Base-by-base conservation (phyloP, 2,329 filamentous ascomycete genomes). In the Blastomyces gilchristii region DNA sequence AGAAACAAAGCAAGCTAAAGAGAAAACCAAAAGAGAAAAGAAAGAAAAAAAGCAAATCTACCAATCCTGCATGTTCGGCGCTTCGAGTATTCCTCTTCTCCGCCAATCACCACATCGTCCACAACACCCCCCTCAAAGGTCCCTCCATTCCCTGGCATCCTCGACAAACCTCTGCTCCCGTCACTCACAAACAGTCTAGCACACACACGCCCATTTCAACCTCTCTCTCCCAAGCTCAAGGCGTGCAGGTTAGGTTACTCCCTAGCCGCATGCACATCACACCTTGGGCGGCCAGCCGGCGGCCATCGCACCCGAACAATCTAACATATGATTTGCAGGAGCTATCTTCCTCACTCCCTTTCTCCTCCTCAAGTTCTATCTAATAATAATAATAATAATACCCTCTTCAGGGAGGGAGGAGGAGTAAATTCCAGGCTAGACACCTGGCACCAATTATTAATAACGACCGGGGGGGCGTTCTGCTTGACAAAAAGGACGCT, bases 1-100 rank as follows among this genome's bases (percentile, higher is more conserved):
- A n/a, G n/a, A n/a, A 25, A 3, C 22, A 31, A 52, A 28, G 14
- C 12, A 52, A 52, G 28, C 28, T 28, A 34, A 34, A 34, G 4
- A 3, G 6, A 34, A 34, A 34, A 6, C 31, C 31, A 37, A 52
- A 22, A 52, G 8, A 14, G 3, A 28, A 12, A 5, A 25, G 22
- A 12, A 28, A 12, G 9, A 12, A 25, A 11, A 25, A 25, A 25
- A 25, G 3, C 8, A 43, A 41, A 57, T 0, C 18, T 3, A 41
- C 34, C 31, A 22, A n/a, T 25, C 37, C 37, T 41, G 12, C 54
- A 57, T 41, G 54, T 57, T 57, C 54, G 54, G 54, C 54, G 54
- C 54, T 57, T 57, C n/a, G 18, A 28, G 8, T 22, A 11, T 16
- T 28, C 37, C 3, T 5, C 3, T 34, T 12, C 37, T 25, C 22